Evolutionary conservation across 768 basidiomycete genomes (phyloP).

Genomic region (Lactarius psammicola): DNA sequence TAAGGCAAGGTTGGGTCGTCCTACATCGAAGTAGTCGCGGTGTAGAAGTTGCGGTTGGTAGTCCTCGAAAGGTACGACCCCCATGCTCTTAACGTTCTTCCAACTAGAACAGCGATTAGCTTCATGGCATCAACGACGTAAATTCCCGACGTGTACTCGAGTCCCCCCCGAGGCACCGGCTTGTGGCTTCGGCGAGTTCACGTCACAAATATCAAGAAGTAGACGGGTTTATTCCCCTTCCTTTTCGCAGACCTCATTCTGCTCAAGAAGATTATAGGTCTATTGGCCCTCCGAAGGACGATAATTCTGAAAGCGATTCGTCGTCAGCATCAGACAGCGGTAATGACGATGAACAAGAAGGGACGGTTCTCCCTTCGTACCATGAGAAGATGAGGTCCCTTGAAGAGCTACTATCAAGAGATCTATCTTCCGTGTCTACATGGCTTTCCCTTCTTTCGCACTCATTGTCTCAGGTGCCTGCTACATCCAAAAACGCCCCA

Average conservation of each 20-base stretch:
- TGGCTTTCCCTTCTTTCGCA: slow-evolving; percentile 69
- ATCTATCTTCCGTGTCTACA: slow-evolving; percentile 52
- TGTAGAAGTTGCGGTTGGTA: slow-evolving; percentile 22
- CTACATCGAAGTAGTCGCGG: slow-evolving; percentile 19
- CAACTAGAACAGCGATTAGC: slow-evolving; percentile 12
- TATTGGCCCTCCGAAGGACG: slow-evolving; percentile 39
- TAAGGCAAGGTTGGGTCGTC: slow-evolving; percentile 18
- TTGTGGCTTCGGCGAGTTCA: slow-evolving; percentile 40
- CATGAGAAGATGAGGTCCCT: slow-evolving; percentile 59
- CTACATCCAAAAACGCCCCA: slow-evolving; percentile 63
- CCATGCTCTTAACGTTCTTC: slow-evolving; percentile 27
- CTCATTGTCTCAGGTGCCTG: slow-evolving; percentile 59
- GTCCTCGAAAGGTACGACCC: slow-evolving; percentile 32
- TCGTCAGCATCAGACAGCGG: slow-evolving; percentile 29
- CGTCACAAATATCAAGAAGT: slow-evolving; percentile 55
- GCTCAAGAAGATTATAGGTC: slow-evolving; percentile 49
- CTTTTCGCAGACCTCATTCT: slow-evolving; percentile 40
- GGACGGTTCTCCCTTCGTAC: slow-evolving; percentile 37
- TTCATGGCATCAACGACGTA: slow-evolving; percentile 56
- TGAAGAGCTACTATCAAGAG: slow-evolving; percentile 49
- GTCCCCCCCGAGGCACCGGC: slow-evolving; percentile 49
- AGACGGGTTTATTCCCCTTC: slow-evolving; percentile 65
- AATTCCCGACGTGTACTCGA: slow-evolving; percentile 53
- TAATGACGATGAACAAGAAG: slow-evolving; percentile 16
- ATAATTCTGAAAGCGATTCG: slow-evolving; percentile 40